Evolutionary conservation across 441 rosid genomes (phyloP), one percentile per base, ranked within the genome.

Genomic region (Manihot esculenta): DNA sequence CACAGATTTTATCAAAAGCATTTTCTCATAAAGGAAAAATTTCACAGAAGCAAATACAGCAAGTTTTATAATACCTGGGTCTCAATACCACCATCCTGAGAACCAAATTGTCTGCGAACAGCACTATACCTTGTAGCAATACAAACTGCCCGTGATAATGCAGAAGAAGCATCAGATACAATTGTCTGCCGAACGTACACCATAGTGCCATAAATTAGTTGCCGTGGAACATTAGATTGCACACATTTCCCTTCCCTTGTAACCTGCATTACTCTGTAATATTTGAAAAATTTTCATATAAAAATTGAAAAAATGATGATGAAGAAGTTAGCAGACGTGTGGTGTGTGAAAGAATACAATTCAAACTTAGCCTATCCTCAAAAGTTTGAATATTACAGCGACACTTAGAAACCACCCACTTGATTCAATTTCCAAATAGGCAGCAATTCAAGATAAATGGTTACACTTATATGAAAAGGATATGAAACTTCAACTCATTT

Each of bases 91-190:
- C 88, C 94, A 65, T 80, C 78, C 64, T 77, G 83, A 2, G 88
- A 80, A 66, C 97, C 97, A 87, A 94, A 94, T 78, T 94, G 99
- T 79, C 99, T 87, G 68, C 98, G 94, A 70, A 92, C 94, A 73
- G 89, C 91, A 72, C 99, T 94, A 68, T 94, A 94, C 76, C 99
- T 86, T 49, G 99, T 90, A 60, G 99, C 98, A 64, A 94, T 92
- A 72, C 98, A 90, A 80, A 92, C 98, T 66, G 98, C 96, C 59
- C 91, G 78, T 74, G 99, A 87, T 68, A 94, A 81, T 56, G 98
- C 97, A 79, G 18, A 18, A 18, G 99, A 94, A 66, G 99, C 96
- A 87, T 89, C 92, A 8, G 86, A 75, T 38, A 94, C 99, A 76
- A 94, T 94, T 65, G 83, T 76, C 80, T 92, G 96, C 30, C 97